Evolutionary conservation across 495 filamentous ascomycete species (phyloP).

Genomic region (Antarctomyces pellizariae): DNA sequence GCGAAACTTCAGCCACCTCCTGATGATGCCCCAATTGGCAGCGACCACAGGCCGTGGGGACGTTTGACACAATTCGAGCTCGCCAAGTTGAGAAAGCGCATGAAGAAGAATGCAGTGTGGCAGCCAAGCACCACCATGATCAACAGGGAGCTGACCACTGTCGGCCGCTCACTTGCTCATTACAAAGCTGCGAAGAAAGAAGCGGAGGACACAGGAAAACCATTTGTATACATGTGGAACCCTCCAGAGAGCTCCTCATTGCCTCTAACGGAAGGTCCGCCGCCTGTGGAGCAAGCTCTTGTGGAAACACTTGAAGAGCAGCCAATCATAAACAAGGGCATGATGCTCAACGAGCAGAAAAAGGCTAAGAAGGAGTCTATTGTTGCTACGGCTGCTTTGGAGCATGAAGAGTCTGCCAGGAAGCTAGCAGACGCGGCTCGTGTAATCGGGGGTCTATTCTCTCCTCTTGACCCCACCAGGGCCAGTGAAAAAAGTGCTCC

Average conservation of each 20-base stretch:
- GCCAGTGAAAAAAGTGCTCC: slow-evolving; percentile 5
- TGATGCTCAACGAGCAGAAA: slow-evolving; percentile 84
- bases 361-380: slow-evolving; percentile 59
- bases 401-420: slow-evolving; percentile 37
- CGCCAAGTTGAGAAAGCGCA: slow-evolving; percentile 71
- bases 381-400: slow-evolving; percentile 27
- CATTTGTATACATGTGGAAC: slow-evolving; percentile 38
- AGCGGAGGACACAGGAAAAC: slow-evolving; percentile 40
- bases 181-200: slow-evolving; percentile 44
- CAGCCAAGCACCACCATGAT: slow-evolving; percentile 94
- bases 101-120: slow-evolving; percentile 99
- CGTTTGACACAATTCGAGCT: slow-evolving; percentile 81
- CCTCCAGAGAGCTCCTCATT: not conserved
- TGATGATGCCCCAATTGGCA: slow-evolving; percentile 48
- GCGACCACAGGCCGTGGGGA: slow-evolving; percentile 66
- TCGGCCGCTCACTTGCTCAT: slow-evolving; percentile 54
- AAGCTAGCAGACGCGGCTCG: slow-evolving; percentile 28
- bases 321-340: slow-evolving; percentile 55
- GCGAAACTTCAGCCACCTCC: slow-evolving; percentile 59
- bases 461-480: slow-evolving; percentile 7
- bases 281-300: slow-evolving; percentile 24
- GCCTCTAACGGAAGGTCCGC: slow-evolving; percentile 23
- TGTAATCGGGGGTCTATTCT: slow-evolving; percentile 24
- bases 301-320: slow-evolving; percentile 22
- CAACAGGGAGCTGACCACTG: slow-evolving; percentile 52